Evolutionary conservation across 495 filamentous ascomycete genomes (phyloP), one percentile per base, ranked within the genome.

Genomic region (Thermothielavioides terrestris): DNA sequence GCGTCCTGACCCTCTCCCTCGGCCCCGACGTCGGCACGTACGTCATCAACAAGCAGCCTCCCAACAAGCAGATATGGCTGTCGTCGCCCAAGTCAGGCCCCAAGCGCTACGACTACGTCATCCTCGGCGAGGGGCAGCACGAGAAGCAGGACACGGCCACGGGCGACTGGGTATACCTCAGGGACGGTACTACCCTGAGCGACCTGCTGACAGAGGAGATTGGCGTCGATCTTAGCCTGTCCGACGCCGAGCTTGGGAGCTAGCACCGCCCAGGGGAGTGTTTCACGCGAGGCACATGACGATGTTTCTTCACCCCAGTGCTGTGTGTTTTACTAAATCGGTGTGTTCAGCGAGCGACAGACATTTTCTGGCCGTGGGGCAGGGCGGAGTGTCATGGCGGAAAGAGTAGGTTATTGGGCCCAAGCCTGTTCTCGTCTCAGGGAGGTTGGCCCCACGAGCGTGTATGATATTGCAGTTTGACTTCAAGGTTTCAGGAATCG

Each of bases 31-130:
- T 77, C 11, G 91, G 90, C 41, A 89, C 79, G 20, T 98, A 89
- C 57, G 84, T 97, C 2, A 74, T 98, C 62, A 97, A 97, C 77
- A 98, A 98, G 70, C 92, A 97, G 66, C 92, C 92, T 0, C 88
- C 89, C 17, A 97, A 94, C 74, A 88, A 84, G 71, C 92, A 98
- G 66, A 91, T 98, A 60, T 98, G 94, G 92, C 80, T 98, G 22
- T 89, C 86, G 28, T 95, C 89, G 17, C 92, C 92, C 5, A 74
- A 85, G 38, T 85, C 85, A n/a, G 92, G 92, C 0, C 94, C 94
- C 1, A 95, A 95, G 67, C 79, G 88, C 41, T 97, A 82, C 68
- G 88, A 96, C 60, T 97, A 85, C 75, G 84, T 94, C 21, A 58
- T 86, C 21, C 53, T 73, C 30, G 79, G 79, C 27, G 86, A 89